Base-by-base conservation (phyloP, 371 early-diverging fungal species). In the Mortierella sp. region DNA sequence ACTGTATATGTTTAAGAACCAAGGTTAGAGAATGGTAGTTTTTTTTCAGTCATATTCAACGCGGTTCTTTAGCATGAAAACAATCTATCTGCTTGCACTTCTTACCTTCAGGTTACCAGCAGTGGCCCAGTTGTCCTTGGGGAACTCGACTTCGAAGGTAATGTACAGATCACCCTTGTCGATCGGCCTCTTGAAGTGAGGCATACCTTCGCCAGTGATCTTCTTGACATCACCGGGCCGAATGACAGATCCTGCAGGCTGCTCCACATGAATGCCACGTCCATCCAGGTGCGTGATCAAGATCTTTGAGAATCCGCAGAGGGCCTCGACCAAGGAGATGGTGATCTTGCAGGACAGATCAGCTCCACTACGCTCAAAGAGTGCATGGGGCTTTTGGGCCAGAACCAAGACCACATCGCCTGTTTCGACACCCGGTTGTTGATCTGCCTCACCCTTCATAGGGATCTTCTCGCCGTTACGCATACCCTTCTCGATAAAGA, bases 401-500 rank as follows among this genome's bases (percentile, higher is more conserved):
- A 98, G 64, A 1, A 94, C 90, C 73, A 97, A 88, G 47, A 93
- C 86, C 31, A 97, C 87, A 84, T 96, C 95, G n/a, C 96, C 96
- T 50, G 96, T 90, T 30, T 89, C 85, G 21, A 90, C 80, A 37
- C 86, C 90, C 31, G 95, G 93, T 61, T 80, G 84, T 76, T 95
- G 94, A 81, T 98, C 97, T 21, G 92, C 97, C 79, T 97, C 95
- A 32, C 95, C 97, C 57, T 84, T 80, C 86, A 96, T 95, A 17
- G 88, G 88, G 68, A 98, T 94, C 80, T 92, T 91, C 70, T 95
- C 94, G 15, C 95, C 96, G 65, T 93, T 83, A 26, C 70, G 76
- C 95, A 97, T 96, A 66, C 98, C 98, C 82, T 93, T 94, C 70
- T 95, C 95, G 53, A 98, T 90, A 79, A 89, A 89, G 59, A 98